These are phyloP conservation scores for Dentiscutata heterogama DNA, from an alignment of 371 early-diverging fungal species.

Conservation along the genomic window DNA sequence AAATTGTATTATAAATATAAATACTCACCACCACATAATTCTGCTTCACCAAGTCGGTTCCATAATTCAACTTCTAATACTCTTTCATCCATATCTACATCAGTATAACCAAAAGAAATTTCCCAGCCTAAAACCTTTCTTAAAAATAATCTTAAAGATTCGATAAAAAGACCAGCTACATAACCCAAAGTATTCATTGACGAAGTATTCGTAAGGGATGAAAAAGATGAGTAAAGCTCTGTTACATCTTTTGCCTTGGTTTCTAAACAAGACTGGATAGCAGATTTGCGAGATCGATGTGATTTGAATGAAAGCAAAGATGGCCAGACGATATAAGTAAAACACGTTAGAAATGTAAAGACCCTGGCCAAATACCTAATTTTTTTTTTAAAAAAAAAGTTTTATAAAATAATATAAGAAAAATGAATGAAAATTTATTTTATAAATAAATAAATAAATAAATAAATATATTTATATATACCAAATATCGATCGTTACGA, in stretches of 20 bases:
- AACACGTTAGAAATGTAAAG: conserved; percentile 29
- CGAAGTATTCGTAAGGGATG: background rate
- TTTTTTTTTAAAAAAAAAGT: too few relatives aligned
- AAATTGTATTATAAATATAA: background rate
- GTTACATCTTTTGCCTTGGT: conserved; percentile 29
- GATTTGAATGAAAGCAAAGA: conserved; percentile 32
- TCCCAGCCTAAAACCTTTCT: conserved; percentile 34
- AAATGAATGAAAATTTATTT: too few relatives aligned
- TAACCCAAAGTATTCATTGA: background rate
- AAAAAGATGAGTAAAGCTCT: conserved; percentile 14
- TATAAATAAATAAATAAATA: too few relatives aligned
- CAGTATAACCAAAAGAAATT: background rate
- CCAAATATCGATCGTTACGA: conserved; percentile 43
- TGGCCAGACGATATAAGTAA: conserved; percentile 39
- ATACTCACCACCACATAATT: conserved; percentile 38
- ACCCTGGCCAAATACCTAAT: conserved; percentile 28
- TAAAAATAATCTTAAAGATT: conserved; percentile 27
- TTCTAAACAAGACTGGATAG: background rate
- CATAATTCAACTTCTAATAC: conserved; percentile 14
- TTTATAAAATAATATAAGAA: too few relatives aligned
- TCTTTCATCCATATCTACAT: conserved; percentile 17
- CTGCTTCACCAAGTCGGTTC: conserved; percentile 33
- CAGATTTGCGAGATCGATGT: background rate
- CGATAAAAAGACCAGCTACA: conserved; percentile 20
- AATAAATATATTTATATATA: too few relatives aligned